phyloP scores from a whole-genome alignment of 2,329 filamentous ascomycete genomes.

The Domatiomyces globalis region DNA sequence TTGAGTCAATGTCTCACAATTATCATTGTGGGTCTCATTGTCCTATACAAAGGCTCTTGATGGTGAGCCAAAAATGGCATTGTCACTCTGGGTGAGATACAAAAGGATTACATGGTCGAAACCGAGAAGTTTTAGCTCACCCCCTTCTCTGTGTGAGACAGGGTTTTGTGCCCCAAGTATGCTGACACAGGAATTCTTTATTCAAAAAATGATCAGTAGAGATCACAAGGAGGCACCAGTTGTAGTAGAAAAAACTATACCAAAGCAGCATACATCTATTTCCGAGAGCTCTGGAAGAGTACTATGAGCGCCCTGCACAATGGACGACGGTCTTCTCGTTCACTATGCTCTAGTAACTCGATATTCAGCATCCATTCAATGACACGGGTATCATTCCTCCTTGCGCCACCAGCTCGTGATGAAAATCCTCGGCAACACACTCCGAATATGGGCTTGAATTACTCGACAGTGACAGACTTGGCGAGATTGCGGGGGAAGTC shows the following conservation, averaged over 20 bases:
- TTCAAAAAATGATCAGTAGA: not conserved
- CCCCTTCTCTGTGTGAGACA: not conserved
- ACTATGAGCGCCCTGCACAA: too few relatives aligned
- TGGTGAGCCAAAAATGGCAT: not conserved
- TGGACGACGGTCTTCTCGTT: not conserved
- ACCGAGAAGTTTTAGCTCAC: not conserved
- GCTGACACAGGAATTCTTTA: too few relatives aligned
- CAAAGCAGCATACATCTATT: not conserved
- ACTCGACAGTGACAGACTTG: conserved; percentile 98
- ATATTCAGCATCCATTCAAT: not conserved
- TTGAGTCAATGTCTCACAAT: not conserved
- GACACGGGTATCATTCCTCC: not conserved
- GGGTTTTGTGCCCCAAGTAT: not conserved
- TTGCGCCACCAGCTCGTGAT: not conserved
- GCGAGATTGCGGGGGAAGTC: conserved; percentile 98
- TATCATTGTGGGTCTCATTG: not conserved
- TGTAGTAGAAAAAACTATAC: not conserved
- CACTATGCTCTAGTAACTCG: not conserved
- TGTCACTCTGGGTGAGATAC: not conserved
- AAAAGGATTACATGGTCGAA: too few relatives aligned
- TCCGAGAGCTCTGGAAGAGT: not conserved
- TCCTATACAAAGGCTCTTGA: not conserved
- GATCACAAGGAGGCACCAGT: not conserved
- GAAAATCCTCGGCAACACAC: not conserved
- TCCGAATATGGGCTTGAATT: not conserved